A percentile compares a stretch with the other conserved stretches of the same genome.
phyloP scores from a whole-genome alignment of 1,284 basidiomycete species.

The Trichosporon sp. region DNA sequence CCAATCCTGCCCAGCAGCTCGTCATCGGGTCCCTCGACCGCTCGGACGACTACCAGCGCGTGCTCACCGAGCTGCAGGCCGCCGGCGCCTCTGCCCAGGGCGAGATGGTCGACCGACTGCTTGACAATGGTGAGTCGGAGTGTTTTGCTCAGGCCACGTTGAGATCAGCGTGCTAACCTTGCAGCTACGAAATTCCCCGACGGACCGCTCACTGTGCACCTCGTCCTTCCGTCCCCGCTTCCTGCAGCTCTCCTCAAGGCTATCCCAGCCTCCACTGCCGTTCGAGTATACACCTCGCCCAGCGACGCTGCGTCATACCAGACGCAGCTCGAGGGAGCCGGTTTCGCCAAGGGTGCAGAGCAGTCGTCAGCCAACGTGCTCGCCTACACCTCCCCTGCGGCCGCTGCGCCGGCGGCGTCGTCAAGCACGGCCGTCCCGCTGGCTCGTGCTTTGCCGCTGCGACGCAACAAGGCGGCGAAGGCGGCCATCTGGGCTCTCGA shows the following conservation, averaged over 20 bases:
- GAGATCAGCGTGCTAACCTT: background rate
- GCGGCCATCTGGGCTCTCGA: constrained; percentile 47
- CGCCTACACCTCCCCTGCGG: constrained; percentile 37
- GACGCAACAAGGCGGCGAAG: constrained; percentile 40
- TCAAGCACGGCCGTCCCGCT: constrained; percentile 11
- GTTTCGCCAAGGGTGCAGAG: constrained; percentile 2
- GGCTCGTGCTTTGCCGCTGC: constrained; percentile 36
- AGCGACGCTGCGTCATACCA: background rate
- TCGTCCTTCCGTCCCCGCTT: constrained; percentile 45
- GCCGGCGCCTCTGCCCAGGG: constrained; percentile 31
- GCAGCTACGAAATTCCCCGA: constrained; percentile 45
- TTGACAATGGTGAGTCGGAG: constrained; percentile 42
- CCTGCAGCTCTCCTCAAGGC: constrained; percentile 31
- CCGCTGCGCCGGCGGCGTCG: constrained; percentile 16
- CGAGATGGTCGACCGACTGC: constrained; percentile 47
- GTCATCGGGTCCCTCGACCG: constrained; percentile 46
- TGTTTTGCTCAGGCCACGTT: background rate
- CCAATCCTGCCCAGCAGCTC: constrained; percentile 26
- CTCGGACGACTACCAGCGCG: constrained; percentile 41
- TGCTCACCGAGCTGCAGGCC: constrained; percentile 33
- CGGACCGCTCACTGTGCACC: constrained; percentile 36
- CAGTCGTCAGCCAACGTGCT: constrained; percentile 26
- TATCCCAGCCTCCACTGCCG: constrained; percentile 40
- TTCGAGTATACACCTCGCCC: constrained; percentile 38
- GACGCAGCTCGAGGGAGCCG: constrained; percentile 13